phyloP scores from a whole-genome alignment of 495 filamentous ascomycete genomes.

The Penicillium paxilli region DNA sequence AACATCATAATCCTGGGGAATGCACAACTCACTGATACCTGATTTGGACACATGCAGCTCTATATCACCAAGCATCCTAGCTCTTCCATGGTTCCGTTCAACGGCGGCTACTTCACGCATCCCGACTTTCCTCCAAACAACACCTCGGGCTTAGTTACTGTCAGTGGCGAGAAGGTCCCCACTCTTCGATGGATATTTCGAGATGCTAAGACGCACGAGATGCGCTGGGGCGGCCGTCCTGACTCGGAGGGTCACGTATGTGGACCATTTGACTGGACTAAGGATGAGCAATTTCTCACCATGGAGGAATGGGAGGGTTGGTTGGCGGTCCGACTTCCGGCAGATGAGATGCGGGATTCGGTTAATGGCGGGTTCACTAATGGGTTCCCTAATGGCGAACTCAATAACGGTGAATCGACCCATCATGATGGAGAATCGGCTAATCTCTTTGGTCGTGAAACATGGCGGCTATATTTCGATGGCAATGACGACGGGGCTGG shows the following conservation, averaged over 20 bases:
- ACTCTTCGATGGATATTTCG: constrained; percentile 9
- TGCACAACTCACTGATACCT: not conserved
- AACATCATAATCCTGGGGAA: not conserved
- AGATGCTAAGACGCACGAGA: constrained; percentile 6
- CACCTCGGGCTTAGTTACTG: constrained; percentile 6
- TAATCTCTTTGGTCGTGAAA: not conserved
- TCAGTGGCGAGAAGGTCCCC: constrained; percentile 3
- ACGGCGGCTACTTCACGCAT: constrained; percentile 5
- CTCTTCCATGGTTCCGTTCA: not conserved
- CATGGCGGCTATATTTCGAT: constrained; percentile 8
- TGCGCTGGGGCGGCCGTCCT: constrained; percentile 7
- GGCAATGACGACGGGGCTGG: constrained; percentile 4
- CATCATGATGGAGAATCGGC: not conserved
- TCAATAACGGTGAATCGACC: no score
- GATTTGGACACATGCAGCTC: not conserved
- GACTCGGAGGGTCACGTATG: constrained; percentile 5
- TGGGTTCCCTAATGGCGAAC: no score
- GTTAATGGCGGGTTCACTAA: not conserved
- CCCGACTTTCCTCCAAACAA: constrained; percentile 5
- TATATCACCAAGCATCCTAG: constrained; percentile 4
- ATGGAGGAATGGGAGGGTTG: constrained; percentile 8
- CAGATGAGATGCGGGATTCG: not conserved
- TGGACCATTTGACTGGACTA: constrained; percentile 7
- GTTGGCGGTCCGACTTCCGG: constrained; percentile 3
- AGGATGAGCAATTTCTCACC: constrained; percentile 4